Base-by-base conservation (phyloP, 768 basidiomycete genomes). In the Gyrodon lividus region DNA sequence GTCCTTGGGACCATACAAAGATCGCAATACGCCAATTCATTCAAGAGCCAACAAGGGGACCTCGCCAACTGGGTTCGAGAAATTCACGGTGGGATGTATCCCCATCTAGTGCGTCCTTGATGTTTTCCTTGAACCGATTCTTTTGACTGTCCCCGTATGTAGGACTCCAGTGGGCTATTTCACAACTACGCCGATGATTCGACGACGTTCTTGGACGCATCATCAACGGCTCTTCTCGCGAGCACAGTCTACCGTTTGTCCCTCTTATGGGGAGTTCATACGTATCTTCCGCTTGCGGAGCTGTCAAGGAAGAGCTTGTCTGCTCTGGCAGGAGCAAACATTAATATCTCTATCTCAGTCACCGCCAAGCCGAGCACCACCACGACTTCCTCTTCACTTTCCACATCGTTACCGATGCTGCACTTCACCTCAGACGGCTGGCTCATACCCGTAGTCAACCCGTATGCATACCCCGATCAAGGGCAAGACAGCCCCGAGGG, bases 401-500 rank as follows among this genome's bases (percentile, higher is more conserved):
- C 58, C 6, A 50, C 58, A 41, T 51, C 59, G 10, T 31, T 55
- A 16, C 31, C 57, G 6, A 63, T 77, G 39, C 58, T 57, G 19
- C 82, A 86, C 59, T 77, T 89, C 54, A 76, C 75, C 0, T n/a
- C 55, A 8, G 70, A 82, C 34, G 85, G 88, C 3, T 88, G 86
- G 83, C 68, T 92, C 22, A 74, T 71, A 5, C 88, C 88, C 5
- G 89, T 92, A 16, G 88, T 88, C 3, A 74, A 95, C 61, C 92
- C 92, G 0, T 65, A 86, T 47, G 64, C 72, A 2, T 84, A 76
- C 59, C 70, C 72, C 0, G 10, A 55, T 2, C 51, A 78, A 52
- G 85, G 87, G 0, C 51, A 67, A 0, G 19, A 80, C 17, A 88
- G 86, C 52, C 80, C 92, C 2, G 92, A 95, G 66, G 84, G 77